Conservation (phyloP, 805 yeast genomes). For the Teunomyces aglyptinius region DNA sequence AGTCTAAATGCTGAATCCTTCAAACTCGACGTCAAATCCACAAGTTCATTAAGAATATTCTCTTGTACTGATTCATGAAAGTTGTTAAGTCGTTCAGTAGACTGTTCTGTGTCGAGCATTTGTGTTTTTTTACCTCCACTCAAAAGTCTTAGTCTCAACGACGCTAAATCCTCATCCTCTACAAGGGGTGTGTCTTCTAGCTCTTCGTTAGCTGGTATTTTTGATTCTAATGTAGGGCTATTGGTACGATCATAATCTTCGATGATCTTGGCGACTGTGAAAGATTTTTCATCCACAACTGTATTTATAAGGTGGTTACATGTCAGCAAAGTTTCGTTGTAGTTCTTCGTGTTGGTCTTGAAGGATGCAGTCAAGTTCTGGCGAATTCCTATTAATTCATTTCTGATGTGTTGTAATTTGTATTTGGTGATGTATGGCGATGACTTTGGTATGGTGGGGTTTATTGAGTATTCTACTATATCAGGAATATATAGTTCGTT, state of each 20-base stretch:
- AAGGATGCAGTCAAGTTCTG: slow-evolving; percentile 6
- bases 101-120: slow-evolving; percentile 9
- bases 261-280: slow-evolving; percentile 16
- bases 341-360: slow-evolving; percentile 12
- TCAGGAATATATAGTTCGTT: slow-evolving; percentile 13
- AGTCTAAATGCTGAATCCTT: slow-evolving; percentile 46
- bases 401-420: slow-evolving; percentile 18
- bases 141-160: slow-evolving; percentile 24
- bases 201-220: neutral
- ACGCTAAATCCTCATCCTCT: slow-evolving; percentile 19
- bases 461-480: slow-evolving; percentile 5
- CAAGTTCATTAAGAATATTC: slow-evolving; percentile 47
- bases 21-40: slow-evolving; percentile 46
- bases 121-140: slow-evolving; percentile 20
- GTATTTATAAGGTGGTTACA: slow-evolving; percentile 16
- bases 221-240: neutral
- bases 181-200: neutral
- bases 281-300: slow-evolving; percentile 20
- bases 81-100: slow-evolving; percentile 24
- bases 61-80: slow-evolving; percentile 48
- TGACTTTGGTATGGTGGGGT: neutral
- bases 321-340: slow-evolving; percentile 8
- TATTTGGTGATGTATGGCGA: slow-evolving; percentile 23
- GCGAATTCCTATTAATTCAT: slow-evolving; percentile 13
- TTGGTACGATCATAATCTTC: slow-evolving; percentile 7